Evolutionary conservation across 1,284 basidiomycete genomes (phyloP).

Genomic region (Malassezia obtusa): DNA sequence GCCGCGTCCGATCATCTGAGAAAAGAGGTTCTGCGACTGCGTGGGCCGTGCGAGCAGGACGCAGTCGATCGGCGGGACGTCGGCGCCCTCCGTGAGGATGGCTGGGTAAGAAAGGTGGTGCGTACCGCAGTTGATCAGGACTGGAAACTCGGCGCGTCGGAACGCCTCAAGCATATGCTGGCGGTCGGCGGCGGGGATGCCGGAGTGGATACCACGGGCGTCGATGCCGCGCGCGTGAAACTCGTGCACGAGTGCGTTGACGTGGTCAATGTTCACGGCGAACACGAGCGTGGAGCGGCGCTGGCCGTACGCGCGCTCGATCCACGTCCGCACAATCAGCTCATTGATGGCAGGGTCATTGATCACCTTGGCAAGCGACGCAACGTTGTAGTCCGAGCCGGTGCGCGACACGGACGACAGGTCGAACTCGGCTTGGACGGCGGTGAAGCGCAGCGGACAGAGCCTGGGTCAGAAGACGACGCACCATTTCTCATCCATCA

Average conservation of each 20-base stretch:
- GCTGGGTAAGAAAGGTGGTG: constrained; percentile 51
- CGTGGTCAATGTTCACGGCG: constrained; percentile 75
- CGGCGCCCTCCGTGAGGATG: constrained; percentile 55
- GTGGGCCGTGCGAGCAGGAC: constrained; percentile 68
- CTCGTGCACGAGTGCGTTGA: constrained; percentile 62
- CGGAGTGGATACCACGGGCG: constrained; percentile 65
- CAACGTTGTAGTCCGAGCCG: constrained; percentile 26
- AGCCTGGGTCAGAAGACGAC: constrained; percentile 20
- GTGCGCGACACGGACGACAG: constrained; percentile 21
- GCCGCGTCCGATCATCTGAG: constrained; percentile 93
- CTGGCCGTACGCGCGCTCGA: constrained; percentile 22
- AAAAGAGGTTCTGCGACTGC: constrained; percentile 73
- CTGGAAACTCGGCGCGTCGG: constrained; percentile 64
- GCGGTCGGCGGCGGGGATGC: constrained; percentile 61
- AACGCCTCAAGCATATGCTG: constrained; percentile 62
- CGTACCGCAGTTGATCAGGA: constrained; percentile 72
- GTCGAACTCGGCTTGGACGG: constrained; percentile 36
- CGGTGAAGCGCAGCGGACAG: constrained; percentile 43
- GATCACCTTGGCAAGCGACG: constrained; percentile 32
- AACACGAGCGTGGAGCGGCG: constrained; percentile 83
- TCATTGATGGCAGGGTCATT: constrained; percentile 35
- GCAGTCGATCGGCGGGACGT: constrained; percentile 62
- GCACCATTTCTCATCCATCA: constrained; percentile 86
- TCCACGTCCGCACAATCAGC: constrained; percentile 40
- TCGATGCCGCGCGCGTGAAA: constrained; percentile 74